Base-by-base conservation (phyloP, 148 eudicot species). In the Rhododendron ovatum region DNA sequence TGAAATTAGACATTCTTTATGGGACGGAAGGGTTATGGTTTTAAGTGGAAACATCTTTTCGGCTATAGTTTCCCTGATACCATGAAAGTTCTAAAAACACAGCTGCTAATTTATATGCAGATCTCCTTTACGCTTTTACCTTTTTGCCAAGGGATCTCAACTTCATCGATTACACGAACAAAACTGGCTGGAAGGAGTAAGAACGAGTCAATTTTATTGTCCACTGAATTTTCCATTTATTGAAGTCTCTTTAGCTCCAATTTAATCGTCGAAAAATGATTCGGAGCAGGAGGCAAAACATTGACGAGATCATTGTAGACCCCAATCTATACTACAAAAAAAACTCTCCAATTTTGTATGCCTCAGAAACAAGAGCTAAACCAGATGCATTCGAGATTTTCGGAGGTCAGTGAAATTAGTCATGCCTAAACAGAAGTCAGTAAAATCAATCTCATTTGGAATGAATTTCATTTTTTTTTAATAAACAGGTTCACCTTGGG, bases 71-170 rank as follows among this genome's bases (percentile, higher is more conserved):
- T 53, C 47, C 2, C 7, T 6, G 39, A 20, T 28, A 28, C 59
- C 6, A 1, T 39, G n/a, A 45, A 45, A 73, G 22, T 43, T 17
- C 50, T 82, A 43, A 8, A 17, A 18, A 51, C 28, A 48, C 22
- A 5, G 12, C 48, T 78, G 28, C 6, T 17, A 53, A 30, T 37
- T 14, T 69, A 18, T 45, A 11, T 80, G 86, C 91, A 91, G 92
- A 91, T 89, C 73, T 91, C 63, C 91, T 91, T 63, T 86, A 87
- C 86, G 90, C 90, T 53, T 89, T 91, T 74, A 51, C 81, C 17
- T 86, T 39, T 39, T 48, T 91, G 69, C 92, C 92, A 14, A 86
- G 87, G 86, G 88, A 91, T 74, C 69, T 85, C 75, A 91, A 89
- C 50, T 91, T 91, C 63, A 84, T 91, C 65, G 73, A 81, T 30